Evolutionary conservation across 192 early-diverging fungal species (phyloP).

Genomic region (Jimgerdemannia lactiflua): DNA sequence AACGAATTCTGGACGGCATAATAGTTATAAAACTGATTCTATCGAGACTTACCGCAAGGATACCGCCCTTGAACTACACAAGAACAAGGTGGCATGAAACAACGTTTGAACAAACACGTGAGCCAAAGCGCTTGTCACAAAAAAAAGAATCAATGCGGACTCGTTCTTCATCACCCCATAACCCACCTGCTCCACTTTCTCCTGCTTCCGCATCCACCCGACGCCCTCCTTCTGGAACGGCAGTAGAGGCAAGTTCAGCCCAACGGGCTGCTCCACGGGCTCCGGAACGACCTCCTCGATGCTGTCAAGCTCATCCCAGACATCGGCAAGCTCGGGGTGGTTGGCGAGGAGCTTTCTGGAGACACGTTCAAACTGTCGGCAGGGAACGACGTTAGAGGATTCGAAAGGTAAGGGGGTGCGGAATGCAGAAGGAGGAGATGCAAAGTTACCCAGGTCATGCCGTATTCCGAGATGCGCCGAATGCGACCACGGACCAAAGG

Average conservation of each 20-base stretch:
- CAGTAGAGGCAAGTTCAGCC: constrained; percentile 70
- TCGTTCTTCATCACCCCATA: not conserved
- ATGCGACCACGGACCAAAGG: not conserved
- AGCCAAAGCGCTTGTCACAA: not conserved
- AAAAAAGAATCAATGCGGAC: not conserved
- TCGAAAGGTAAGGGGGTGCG: not conserved
- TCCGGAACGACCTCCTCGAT: constrained; percentile 24
- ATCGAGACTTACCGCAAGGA: constrained; percentile 55
- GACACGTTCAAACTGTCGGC: constrained; percentile 32
- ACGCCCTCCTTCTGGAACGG: constrained; percentile 90
- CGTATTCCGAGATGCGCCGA: not conserved
- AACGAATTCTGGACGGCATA: not conserved
- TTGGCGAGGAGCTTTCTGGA: constrained; percentile 21
- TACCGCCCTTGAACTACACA: constrained; percentile 65
- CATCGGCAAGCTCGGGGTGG: constrained; percentile 59
- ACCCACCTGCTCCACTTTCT: constrained; percentile 39
- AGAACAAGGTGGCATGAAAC: not conserved
- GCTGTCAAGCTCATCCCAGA: constrained; percentile 59
- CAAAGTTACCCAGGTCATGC: not conserved
- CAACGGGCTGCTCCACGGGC: constrained; percentile 59
- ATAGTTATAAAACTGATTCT: not conserved
- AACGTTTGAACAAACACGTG: not conserved
- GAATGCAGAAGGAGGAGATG: not conserved
- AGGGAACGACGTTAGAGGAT: not conserved
- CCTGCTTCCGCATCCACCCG: constrained; percentile 81